Evolutionary conservation across 2,329 filamentous ascomycete genomes (phyloP), one percentile per base, ranked within the genome.

Genomic region (Clonostachys chloroleuca): DNA sequence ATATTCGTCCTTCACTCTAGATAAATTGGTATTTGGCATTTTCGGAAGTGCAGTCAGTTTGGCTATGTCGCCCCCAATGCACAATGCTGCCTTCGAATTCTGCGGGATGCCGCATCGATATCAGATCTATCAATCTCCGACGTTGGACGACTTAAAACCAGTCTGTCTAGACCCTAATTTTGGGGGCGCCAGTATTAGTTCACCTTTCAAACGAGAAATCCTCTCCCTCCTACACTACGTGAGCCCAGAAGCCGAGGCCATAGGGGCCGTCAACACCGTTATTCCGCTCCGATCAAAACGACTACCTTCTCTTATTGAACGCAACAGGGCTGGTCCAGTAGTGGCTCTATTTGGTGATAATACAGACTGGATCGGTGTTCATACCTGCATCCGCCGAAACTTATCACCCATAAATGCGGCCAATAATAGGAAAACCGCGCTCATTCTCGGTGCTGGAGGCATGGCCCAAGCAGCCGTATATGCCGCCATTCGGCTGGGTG

Each of bases 291-390:
- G 80, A 39, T 67, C 72, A 20, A 56, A 72, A 2, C 60, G 40
- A 10, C 45, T 44, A 12, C 45, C 51, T 18, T 46, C 51, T 1
- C 24, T 54, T 13, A 36, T 51, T 62, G 70, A 78, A 49, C 70
- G 77, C 14, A 77, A 77, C 48, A 73, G 75, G 43, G 71, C 75
- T 9, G 80, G 81, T 0, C 72, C 74, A 1, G 72, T 83, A 14
- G 71, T 73, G 49, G 78, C 77, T 4, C 66, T 84, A 3, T 81
- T 84, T 51, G 83, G 81, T 8, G 81, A 85, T 46, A 86, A 86
- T 49, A 85, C 81, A 0, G 82, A 86, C 59, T 86, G 82, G 76
- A 82, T 84, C 18, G 82, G 82, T 3, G 79, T 85, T 17, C 68
- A 78, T 48, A 80, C 78, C 14, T 84, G 80, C 54, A 73, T 86